Evolutionary conservation across 129 eudicot genomes (phyloP).

Genomic region (Sambucus nigra): DNA sequence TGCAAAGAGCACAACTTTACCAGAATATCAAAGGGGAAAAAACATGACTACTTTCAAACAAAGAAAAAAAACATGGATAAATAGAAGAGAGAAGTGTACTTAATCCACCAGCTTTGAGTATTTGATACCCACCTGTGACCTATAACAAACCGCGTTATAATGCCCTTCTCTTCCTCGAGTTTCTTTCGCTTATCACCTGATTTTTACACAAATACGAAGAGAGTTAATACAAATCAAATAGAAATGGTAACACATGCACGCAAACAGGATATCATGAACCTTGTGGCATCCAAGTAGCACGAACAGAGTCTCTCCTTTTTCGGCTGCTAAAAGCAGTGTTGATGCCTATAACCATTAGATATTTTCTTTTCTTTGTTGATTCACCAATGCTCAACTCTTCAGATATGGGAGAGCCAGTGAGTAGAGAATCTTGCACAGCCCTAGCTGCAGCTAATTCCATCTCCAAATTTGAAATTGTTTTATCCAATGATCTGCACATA

Average conservation of each 20-base stretch:
- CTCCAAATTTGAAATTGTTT: conserved; percentile 76
- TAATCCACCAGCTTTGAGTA: background rate
- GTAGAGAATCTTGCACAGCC: conserved; percentile 78
- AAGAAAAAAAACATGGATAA: too few relatives aligned
- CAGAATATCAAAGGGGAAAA: too few relatives aligned
- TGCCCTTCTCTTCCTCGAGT: conserved; percentile 93
- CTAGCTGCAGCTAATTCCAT: conserved; percentile 95
- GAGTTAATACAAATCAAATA: background rate
- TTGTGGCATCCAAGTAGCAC: conserved; percentile 99
- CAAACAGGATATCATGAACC: conserved; percentile 25
- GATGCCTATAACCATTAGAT: conserved; percentile 78
- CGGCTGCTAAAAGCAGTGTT: conserved; percentile 96
- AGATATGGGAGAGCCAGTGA: conserved; percentile 54
- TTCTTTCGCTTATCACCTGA: conserved; percentile 73
- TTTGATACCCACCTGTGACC: conserved; percentile 68
- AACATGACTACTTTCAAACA: too few relatives aligned
- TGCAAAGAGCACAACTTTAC: too few relatives aligned
- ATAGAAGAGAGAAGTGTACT: background rate
- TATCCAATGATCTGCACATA: conserved; percentile 51
- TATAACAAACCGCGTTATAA: conserved; percentile 78
- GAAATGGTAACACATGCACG: background rate
- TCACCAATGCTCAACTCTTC: conserved; percentile 37
- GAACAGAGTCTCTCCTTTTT: conserved; percentile 84
- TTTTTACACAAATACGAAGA: conserved; percentile 8
- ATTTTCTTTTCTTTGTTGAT: conserved; percentile 56